phyloP scores from a whole-genome alignment of 225 moss, liverwort and hornwort genomes.

The Antitrichia curtipendula region DNA sequence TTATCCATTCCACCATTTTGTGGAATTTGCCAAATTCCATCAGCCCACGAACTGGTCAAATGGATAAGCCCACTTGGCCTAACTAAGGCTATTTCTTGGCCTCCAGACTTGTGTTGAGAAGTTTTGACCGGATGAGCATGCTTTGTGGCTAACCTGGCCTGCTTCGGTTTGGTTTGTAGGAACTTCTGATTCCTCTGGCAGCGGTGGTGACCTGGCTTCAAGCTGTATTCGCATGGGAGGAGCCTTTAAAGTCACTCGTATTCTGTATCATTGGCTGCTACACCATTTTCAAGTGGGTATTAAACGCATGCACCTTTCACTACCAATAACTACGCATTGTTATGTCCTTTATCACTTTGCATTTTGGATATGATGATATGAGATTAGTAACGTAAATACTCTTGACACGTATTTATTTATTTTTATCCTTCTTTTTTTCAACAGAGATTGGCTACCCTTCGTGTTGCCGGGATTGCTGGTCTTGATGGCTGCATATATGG shows the following conservation, averaged over 20 bases:
- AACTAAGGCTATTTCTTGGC: neutral
- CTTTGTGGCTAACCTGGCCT: neutral
- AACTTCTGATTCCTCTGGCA: constrained; percentile 57
- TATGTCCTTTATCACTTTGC: neutral
- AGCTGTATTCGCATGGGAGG: constrained; percentile 63
- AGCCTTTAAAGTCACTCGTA: constrained; percentile 53
- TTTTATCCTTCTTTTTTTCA: neutral
- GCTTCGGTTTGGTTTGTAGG: constrained; percentile 30
- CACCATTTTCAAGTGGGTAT: constrained; percentile 69
- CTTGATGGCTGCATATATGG: constrained; percentile 51
- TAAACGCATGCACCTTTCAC: neutral
- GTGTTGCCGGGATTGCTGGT: constrained; percentile 48
- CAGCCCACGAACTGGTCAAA: neutral
- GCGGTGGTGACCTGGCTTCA: constrained; percentile 49
- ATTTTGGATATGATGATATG: neutral
- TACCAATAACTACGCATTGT: neutral
- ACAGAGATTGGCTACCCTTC: constrained; percentile 77
- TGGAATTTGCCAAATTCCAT: neutral
- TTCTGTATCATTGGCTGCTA: constrained; percentile 59
- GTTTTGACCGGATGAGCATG: neutral
- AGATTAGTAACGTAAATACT: neutral
- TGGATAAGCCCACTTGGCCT: neutral
- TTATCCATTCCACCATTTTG: neutral
- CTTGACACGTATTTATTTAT: neutral
- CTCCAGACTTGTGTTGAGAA: neutral